Conservation (phyloP, 441 rosid species). For the Isatis lusitanica region DNA sequence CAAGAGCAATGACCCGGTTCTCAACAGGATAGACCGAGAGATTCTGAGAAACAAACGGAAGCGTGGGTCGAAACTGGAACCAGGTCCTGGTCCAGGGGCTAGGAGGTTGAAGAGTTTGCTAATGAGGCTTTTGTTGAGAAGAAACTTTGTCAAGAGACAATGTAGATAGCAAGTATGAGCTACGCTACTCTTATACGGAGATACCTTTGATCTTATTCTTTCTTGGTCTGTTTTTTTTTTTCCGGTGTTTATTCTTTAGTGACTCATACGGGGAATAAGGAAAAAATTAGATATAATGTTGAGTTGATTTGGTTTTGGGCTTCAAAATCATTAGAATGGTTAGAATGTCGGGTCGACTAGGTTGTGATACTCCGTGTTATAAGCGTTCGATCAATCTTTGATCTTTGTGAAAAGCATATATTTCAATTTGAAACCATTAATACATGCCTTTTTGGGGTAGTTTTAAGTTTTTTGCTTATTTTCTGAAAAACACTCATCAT, state of each 20-base stretch:
- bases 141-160: constrained; percentile 59
- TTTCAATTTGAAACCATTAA: neutral
- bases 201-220: constrained; percentile 26
- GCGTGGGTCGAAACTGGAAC: constrained; percentile 36
- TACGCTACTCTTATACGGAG: neutral
- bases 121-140: constrained; percentile 46
- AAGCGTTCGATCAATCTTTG: constrained; percentile 7
- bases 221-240: neutral
- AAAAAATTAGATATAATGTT: neutral
- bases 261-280: neutral
- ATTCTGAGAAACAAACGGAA: constrained; percentile 50
- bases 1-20: constrained; percentile 67
- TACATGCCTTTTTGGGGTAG: neutral
- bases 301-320: constrained; percentile 9
- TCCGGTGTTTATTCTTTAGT: neutral
- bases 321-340: neutral
- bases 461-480: neutral
- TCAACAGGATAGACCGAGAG: constrained; percentile 68
- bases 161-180: constrained; percentile 52
- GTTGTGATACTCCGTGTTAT: neutral
- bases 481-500: too few species aligned
- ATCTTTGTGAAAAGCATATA: neutral
- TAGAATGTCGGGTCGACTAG: neutral
- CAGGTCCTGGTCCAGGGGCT: constrained; percentile 70
- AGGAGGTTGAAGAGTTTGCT: constrained; percentile 65